Conservation (phyloP, 768 basidiomycete genomes). For the Phaeotremella fagi region DNA sequence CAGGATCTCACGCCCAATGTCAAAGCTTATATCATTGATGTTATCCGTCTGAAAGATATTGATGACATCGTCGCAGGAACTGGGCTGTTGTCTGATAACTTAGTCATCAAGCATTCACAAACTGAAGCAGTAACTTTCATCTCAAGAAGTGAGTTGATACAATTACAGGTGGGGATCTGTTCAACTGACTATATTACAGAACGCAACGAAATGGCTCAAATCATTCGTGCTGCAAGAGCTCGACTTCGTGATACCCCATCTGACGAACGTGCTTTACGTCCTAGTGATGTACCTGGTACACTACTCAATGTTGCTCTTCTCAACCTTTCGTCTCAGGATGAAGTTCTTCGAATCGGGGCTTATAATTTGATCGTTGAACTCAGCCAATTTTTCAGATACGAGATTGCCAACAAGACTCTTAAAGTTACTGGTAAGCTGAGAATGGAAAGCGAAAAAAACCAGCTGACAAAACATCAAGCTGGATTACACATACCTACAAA, state of each 20-base stretch:
- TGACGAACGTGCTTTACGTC: slow-evolving; percentile 63
- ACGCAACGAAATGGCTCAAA: slow-evolving; percentile 53
- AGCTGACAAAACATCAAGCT: slow-evolving; percentile 9
- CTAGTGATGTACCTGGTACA: slow-evolving; percentile 75
- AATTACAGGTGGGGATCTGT: neutral
- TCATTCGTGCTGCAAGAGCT: slow-evolving; percentile 30
- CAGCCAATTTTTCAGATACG: slow-evolving; percentile 36
- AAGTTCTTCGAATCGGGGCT: slow-evolving; percentile 70
- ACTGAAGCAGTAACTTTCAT: slow-evolving; percentile 29
- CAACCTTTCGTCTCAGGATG: slow-evolving; percentile 67
- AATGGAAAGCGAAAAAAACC: neutral
- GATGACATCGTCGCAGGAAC: slow-evolving; percentile 81
- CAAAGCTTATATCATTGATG: slow-evolving; percentile 72
- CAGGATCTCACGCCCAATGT: slow-evolving; percentile 63
- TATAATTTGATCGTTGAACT: slow-evolving; percentile 62
- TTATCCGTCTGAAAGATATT: slow-evolving; percentile 71
- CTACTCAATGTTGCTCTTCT: slow-evolving; percentile 81
- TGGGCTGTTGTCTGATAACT: slow-evolving; percentile 47
- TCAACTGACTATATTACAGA: slow-evolving; percentile 47
- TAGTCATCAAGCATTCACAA: slow-evolving; percentile 32
- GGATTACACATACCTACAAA: slow-evolving; percentile 33
- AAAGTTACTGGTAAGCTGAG: slow-evolving; percentile 20
- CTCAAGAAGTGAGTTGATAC: slow-evolving; percentile 21
- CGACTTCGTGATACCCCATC: slow-evolving; percentile 17
- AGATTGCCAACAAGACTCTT: slow-evolving; percentile 6